phyloP scores from a whole-genome alignment of 2,329 filamentous ascomycete genomes.

The Fusarium coicis region DNA sequence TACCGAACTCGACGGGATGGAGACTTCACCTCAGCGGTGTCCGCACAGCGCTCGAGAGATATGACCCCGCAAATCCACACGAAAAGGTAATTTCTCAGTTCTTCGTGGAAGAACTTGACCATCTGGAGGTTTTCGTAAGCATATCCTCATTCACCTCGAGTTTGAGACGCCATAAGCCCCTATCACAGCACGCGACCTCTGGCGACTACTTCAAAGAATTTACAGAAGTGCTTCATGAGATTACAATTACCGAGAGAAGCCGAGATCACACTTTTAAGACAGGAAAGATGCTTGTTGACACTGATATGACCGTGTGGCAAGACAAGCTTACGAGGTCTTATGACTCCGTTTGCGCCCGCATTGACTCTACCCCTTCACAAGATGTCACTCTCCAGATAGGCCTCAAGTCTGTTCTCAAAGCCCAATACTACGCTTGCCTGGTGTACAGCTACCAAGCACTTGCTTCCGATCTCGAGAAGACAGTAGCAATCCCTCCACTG shows the following conservation, averaged over 20 bases:
- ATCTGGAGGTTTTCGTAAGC: background rate
- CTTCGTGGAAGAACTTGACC: background rate
- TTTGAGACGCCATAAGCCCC: background rate
- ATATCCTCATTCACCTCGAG: background rate
- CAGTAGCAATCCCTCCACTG: background rate
- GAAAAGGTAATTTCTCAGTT: background rate
- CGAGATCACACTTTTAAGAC: background rate
- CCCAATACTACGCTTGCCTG: background rate
- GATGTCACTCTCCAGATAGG: background rate
- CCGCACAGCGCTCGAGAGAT: background rate
- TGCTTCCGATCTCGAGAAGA: background rate
- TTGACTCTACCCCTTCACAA: background rate
- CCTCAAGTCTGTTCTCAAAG: background rate
- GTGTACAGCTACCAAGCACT: background rate
- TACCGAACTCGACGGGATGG: background rate
- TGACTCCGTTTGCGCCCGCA: background rate
- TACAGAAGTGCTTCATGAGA: background rate
- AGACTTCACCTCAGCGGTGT: background rate
- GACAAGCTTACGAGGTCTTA: background rate
- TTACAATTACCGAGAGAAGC: background rate
- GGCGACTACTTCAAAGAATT: background rate
- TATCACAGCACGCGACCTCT: background rate
- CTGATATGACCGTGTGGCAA: background rate
- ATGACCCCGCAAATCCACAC: background rate
- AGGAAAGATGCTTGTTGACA: background rate